Evolutionary conservation across 176 grass and related monocot species (phyloP).

Genomic region (Ananas comosus): DNA sequence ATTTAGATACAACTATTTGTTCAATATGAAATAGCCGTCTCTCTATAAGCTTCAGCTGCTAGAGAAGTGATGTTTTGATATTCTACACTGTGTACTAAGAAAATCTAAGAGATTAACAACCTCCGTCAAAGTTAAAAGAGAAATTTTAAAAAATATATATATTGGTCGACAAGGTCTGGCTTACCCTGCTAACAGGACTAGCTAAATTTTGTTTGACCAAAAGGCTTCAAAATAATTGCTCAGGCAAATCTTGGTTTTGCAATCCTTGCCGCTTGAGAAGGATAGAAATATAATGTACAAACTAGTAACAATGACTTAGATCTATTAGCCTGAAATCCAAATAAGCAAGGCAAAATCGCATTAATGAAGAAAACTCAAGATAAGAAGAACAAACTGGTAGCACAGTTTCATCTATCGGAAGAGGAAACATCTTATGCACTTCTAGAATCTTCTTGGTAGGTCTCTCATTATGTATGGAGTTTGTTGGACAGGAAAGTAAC

Average conservation of each 20-base stretch:
- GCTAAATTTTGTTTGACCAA: not conserved
- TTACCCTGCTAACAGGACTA: not conserved
- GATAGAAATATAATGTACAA: not conserved
- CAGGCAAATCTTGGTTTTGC: not conserved
- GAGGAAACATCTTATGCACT: slow-evolving; percentile 77
- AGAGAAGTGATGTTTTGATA: no score
- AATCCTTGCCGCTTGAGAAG: not conserved
- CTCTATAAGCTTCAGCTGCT: no score
- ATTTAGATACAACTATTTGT: no score
- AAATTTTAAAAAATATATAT: not conserved
- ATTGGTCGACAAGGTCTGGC: not conserved
- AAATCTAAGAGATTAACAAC: no score
- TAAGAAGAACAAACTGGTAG: slow-evolving; percentile 34
- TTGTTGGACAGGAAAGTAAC: slow-evolving; percentile 71
- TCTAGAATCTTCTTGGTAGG: slow-evolving; percentile 47
- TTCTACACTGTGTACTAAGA: no score
- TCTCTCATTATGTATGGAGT: slow-evolving; percentile 65
- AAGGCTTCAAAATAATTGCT: not conserved
- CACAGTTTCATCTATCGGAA: slow-evolving; percentile 36
- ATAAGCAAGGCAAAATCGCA: not conserved
- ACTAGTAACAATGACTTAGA: not conserved
- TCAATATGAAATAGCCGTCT: no score
- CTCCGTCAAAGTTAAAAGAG: no score
- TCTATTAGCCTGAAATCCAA: not conserved
- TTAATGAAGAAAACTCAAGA: not conserved